Evolutionary conservation across 257 asterid species (phyloP), one percentile per base, ranked within the genome.

Genomic region (Anisodus tanguticus): DNA sequence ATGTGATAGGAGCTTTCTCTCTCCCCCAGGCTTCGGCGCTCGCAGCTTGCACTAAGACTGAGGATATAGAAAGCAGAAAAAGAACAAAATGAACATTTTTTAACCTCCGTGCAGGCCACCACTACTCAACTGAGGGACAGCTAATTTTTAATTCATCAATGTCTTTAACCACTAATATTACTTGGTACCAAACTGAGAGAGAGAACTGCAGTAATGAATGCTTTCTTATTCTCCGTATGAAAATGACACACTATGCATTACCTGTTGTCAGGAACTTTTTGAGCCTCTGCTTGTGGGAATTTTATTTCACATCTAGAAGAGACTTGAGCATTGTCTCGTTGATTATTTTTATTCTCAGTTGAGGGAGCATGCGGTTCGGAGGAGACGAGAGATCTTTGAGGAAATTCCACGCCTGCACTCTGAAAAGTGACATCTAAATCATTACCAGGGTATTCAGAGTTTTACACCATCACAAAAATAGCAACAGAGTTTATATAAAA

Each of bases 401-500:
- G 91, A 88, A 97, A 97, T 91, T 97, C 86, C 80, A 97, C 98
- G 81, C 98, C 98, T 79, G 97, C 95, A 90, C 90, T 93, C 99
- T 97, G 97, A 82, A 89, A 85, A 74, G 64, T 83, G 37, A 81
- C 17, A 16, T 41, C 64, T 62, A 67, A 82, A 67, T 53, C 85
- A 68, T 67, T 67, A 67, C 62, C 63, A 49, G 63, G 63, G 81
- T 51, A 76, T 76, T 76, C 60, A 6, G 63, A 76, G 47, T 26
- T 76, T 5, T 12, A 51, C 62, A 51, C 81, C 81, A 51, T 9
- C 57, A 63, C 11, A 84, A 79, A 54, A 53, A 72, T 66, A 82
- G 67, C 66, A 51, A 70, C 11, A 16, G 43, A 47, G 16, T 1
- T 11, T 49, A 49, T 22, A 49, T 22, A 22, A 74, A 49, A 74